Base-by-base conservation (phyloP, 306 rosid species). In the Ceratonia siliqua region DNA sequence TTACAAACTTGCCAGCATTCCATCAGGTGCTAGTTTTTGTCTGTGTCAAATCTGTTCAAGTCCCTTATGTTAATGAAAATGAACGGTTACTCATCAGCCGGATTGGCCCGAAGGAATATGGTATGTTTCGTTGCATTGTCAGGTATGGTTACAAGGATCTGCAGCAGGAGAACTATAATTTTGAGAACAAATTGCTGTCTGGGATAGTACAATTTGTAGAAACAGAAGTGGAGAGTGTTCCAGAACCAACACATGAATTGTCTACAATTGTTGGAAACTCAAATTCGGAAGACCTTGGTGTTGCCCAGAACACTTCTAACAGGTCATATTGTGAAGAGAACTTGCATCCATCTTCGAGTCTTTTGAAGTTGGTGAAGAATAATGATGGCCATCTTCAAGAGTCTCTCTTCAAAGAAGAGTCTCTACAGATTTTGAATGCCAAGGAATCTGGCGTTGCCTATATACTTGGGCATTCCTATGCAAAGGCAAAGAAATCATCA, bases 141-240 rank as follows among this genome's bases (percentile, higher is more conserved):
- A 75, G 98, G 61, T 90, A 89, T 41, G 98, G 98, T 41, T 89
- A 90, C 87, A 85, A 85, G 76, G 98, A 93, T 75, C 41, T 90
- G 41, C 89, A 85, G 27, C 92, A 82, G 68, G 97, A 89, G 69
- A 86, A 81, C 76, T 74, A 84, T 67, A 76, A 87, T 45, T 93
- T 93, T 18, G 96, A 93, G 58, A 89, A 76, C 5, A 81, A 55
- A 39, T 53, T 90, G 77, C 85, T 88, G 7, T 65, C 88, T 62
- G 78, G 83, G 38, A 57, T 92, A 55, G 68, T 90, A 45, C 87
- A 87, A 17, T 88, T 88, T 73, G 83, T 92, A 24, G 96, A 92
- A 76, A 76, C 72, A 36, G 92, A 85, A 30, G 89, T 82, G 38
- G 81, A 74, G 15, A 10, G 48, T 65, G 62, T 62, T 66, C 67